Evolutionary conservation across 768 basidiomycete species (phyloP).

Genomic region (Boletus huronensis): DNA sequence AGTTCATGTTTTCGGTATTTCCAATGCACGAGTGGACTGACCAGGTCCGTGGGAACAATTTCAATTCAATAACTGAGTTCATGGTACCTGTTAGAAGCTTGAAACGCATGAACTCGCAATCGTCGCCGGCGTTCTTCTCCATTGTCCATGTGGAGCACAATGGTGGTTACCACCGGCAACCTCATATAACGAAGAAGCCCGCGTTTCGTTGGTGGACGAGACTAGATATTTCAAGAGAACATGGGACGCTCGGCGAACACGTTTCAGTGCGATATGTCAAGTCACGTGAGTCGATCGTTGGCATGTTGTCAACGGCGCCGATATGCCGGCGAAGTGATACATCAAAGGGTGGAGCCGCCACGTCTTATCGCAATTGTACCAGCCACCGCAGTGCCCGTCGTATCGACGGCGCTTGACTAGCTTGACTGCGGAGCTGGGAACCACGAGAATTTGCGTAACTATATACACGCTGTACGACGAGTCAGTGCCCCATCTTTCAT

Average conservation of each 20-base stretch:
- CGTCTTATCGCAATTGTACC: background rate
- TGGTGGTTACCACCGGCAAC: background rate
- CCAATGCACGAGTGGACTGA: too few relatives aligned
- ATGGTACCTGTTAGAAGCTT: background rate
- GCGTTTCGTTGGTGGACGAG: background rate
- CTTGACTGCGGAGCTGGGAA: background rate
- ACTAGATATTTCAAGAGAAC: too few relatives aligned
- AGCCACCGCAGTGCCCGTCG: slow-evolving; percentile 8
- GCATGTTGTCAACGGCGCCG: background rate
- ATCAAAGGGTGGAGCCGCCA: background rate
- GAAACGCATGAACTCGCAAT: background rate
- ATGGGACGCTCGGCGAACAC: too few relatives aligned
- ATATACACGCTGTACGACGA: slow-evolving; percentile 13
- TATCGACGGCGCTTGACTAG: too few relatives aligned
- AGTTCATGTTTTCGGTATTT: too few relatives aligned
- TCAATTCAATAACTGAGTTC: background rate
- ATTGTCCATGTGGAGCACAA: background rate
- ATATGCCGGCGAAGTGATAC: background rate
- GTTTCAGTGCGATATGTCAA: background rate
- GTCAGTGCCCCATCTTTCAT: background rate
- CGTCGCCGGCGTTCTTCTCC: background rate
- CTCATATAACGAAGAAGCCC: background rate
- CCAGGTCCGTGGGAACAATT: background rate
- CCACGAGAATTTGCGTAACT: background rate
- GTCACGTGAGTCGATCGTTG: background rate